A percentile compares a stretch with the other conserved stretches of the same genome.
phyloP scores from a whole-genome alignment of 2,329 filamentous ascomycete species.

The Penicillium brevicompactum region DNA sequence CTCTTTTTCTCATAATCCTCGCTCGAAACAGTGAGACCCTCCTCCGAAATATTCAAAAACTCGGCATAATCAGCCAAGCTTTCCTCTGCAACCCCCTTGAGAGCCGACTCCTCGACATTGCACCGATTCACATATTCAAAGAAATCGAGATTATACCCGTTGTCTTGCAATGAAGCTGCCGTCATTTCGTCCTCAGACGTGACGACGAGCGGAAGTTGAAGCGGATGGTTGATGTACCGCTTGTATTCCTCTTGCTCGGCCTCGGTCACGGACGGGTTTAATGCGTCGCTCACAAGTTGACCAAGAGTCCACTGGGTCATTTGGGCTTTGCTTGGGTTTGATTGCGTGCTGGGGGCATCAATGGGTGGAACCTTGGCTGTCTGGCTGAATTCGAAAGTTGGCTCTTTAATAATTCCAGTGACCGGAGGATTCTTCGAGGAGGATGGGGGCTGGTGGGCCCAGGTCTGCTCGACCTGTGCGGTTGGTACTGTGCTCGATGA shows the following conservation, averaged over 20 bases:
- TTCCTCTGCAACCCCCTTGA: conserved; percentile 55
- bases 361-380: conserved; percentile 23
- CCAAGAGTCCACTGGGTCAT: conserved; percentile 82
- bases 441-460: conserved; percentile 37
- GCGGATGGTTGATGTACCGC: conserved; percentile 84
- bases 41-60: conserved; percentile 74
- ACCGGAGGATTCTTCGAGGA: conserved; percentile 35
- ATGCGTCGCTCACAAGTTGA: conserved; percentile 79
- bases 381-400: conserved; percentile 32
- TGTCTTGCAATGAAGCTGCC: conserved; percentile 36
- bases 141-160: conserved; percentile 63
- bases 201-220: conserved; percentile 74
- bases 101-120: conserved; percentile 59
- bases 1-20: conserved; percentile 89
- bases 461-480: conserved; percentile 26
- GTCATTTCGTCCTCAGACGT: conserved; percentile 45
- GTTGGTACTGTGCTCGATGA: conserved; percentile 33
- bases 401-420: conserved; percentile 61
- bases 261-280: conserved; percentile 78
- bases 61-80: conserved; percentile 75
- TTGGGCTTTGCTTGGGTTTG: conserved; percentile 75
- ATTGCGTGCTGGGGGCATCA: conserved; percentile 52
- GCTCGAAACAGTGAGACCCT: conserved; percentile 82
- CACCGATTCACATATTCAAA: conserved; percentile 76
- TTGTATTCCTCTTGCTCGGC: conserved; percentile 84